Base-by-base conservation (phyloP, 140 eudicot species). In the Cichorium intybus region DNA sequence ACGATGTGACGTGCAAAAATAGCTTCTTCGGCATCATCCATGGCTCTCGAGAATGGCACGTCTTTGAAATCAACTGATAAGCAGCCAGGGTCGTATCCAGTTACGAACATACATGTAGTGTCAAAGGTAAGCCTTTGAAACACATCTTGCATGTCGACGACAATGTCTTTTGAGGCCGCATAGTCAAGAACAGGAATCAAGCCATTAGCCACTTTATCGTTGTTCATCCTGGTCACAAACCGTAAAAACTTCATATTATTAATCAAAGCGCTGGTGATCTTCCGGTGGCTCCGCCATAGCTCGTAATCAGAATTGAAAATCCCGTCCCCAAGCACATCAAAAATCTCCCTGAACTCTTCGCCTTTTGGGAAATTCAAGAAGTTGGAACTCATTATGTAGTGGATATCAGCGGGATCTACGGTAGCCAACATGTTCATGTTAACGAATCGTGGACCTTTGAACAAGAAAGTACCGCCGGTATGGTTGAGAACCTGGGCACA, bases 121-220 rank as follows among this genome's bases (percentile, higher is more conserved):
- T 90, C 97, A 61, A 90, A 82, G 0, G 85, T 84, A 17, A 75
- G 66, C 50, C 97, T 76, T 70, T 74, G 86, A 18, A 89, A 86
- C 59, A 86, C 67, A 48, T 89, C 97, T 69, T 89, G 92, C 77
- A 90, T 68, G 46, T 90, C 97, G 14, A 90, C 69, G 18, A 56
- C 77, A 0, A 27, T 1, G 6, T 61, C 73, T 9, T 60, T 49
- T 10, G 71, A 15, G 0, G 70, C 57, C 0, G 71, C 67, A 20
- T 70, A 45, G 6, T 84, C 80, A 50, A 90, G 89, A 69, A 90
- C 74, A 3, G 80, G 89, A 49, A 69, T 53, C 34, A 90, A 73
- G 21, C 86, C 86, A 0, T 73, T 73, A 50, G 68, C 76, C 7
- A 87, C 52, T 27, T 90, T 90, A 4, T 76, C 73, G 21, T 8